Evolutionary conservation across 129 eudicot species (phyloP).

Genomic region (Tagetes erecta): DNA sequence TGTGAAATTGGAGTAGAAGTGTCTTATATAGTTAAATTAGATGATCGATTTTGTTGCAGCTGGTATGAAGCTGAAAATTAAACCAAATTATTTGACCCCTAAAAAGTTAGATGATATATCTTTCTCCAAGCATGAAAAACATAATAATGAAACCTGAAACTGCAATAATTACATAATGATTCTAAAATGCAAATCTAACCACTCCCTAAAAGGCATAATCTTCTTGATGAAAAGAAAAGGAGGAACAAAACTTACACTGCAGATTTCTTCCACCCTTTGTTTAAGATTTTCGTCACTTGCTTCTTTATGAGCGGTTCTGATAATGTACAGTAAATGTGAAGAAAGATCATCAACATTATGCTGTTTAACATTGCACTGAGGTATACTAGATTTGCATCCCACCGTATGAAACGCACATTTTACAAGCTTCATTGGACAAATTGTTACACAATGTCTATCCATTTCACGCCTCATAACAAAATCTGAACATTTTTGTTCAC

Average conservation of each 20-base stretch:
- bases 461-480: constrained; percentile 82
- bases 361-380: constrained; percentile 51
- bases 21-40: neutral
- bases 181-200: neutral
- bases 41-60: neutral
- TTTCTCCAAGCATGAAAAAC: neutral
- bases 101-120: neutral
- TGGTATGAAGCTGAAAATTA: neutral
- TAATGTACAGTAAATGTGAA: constrained; percentile 51
- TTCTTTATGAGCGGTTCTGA: constrained; percentile 57
- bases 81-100: neutral
- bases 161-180: neutral
- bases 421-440: constrained; percentile 83
- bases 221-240: neutral
- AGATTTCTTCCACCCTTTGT: constrained; percentile 60
- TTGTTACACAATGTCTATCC: constrained; percentile 92
- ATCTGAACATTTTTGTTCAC: constrained; percentile 80
- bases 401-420: constrained; percentile 73
- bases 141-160: neutral
- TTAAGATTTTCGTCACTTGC: constrained; percentile 47
- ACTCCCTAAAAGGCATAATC: neutral
- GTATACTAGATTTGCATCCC: constrained; percentile 64
- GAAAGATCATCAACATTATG: constrained; percentile 52
- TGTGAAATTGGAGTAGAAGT: neutral
- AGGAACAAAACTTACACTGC: constrained; percentile 40